These are phyloP conservation scores for Pugionium cornutum DNA, from an alignment of 345 rosid species.

Conservation along the genomic window DNA sequence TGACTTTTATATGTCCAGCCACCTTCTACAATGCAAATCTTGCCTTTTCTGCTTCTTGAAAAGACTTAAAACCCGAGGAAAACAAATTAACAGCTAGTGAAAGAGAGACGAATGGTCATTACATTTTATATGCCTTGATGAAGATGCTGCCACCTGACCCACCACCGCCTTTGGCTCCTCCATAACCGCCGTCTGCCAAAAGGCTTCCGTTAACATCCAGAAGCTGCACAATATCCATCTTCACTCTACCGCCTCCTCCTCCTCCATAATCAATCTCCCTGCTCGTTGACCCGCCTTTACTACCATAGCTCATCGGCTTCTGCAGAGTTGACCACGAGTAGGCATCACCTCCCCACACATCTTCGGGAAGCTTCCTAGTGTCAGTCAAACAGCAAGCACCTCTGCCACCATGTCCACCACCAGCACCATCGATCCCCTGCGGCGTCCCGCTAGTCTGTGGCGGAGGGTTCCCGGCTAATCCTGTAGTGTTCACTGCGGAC, in stretches of 20 bases:
- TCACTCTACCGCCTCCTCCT: slow-evolving; percentile 86
- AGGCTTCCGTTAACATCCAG: slow-evolving; percentile 68
- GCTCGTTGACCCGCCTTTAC: slow-evolving; percentile 86
- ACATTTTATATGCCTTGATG: slow-evolving; percentile 78
- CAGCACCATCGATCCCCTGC: slow-evolving; percentile 81
- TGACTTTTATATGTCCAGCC: slow-evolving; percentile 11
- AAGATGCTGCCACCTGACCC: slow-evolving; percentile 94
- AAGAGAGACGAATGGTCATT: slow-evolving; percentile 41
- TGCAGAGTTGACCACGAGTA: slow-evolving; percentile 90
- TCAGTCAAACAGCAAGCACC: slow-evolving; percentile 84
- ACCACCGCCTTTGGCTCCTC: slow-evolving; percentile 90
- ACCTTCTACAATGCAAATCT: slow-evolving; percentile 23
- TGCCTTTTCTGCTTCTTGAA: slow-evolving; percentile 12
- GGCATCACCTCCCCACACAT: slow-evolving; percentile 99
- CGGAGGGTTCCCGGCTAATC: slow-evolving; percentile 80
- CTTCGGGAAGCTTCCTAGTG: slow-evolving; percentile 73
- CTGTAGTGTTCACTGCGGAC: slow-evolving; percentile 79
- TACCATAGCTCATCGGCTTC: slow-evolving; percentile 79
- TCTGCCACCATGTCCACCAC: slow-evolving; percentile 98
- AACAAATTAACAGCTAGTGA: slow-evolving; percentile 21
- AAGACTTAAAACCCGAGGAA: slow-evolving; percentile 3
- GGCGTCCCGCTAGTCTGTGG: slow-evolving; percentile 97
- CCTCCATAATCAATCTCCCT: slow-evolving; percentile 87
- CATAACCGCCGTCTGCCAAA: slow-evolving; percentile 85
- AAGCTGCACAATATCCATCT: slow-evolving; percentile 48